phyloP scores from a whole-genome alignment of 108 stramenopile genomes.

The Tribonema minus region DNA sequence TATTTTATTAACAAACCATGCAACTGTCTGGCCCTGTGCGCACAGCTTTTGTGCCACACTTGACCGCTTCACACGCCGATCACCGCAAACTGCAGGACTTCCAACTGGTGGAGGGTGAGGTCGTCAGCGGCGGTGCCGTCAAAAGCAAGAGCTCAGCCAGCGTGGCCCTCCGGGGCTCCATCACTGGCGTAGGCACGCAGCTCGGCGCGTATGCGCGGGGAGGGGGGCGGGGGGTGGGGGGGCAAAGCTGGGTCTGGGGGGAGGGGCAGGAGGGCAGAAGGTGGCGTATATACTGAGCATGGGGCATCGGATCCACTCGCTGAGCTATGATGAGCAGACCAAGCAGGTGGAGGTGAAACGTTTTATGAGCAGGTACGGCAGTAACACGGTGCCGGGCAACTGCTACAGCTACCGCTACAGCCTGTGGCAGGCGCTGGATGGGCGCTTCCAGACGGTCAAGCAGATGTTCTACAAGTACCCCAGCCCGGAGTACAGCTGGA shows the following conservation, averaged over 20 bases:
- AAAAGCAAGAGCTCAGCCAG: too few species aligned
- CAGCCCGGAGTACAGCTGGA: constrained; percentile 47
- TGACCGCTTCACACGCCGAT: too few species aligned
- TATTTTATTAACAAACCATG: too few species aligned
- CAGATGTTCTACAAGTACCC: constrained; percentile 48
- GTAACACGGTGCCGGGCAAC: constrained; percentile 2
- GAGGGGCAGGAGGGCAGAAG: neutral
- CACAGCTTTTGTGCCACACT: too few species aligned
- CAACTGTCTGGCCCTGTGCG: too few species aligned
- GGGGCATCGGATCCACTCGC: constrained; percentile 75
- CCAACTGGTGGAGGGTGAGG: constrained; percentile 34
- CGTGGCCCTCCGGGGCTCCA: too few species aligned
- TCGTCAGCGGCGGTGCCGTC: too few species aligned
- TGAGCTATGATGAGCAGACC: constrained; percentile 66
- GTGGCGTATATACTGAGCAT: constrained; percentile 63
- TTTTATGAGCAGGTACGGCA: constrained; percentile 14
- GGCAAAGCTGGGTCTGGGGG: too few species aligned
- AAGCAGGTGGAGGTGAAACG: constrained; percentile 35
- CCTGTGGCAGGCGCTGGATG: constrained; percentile 15
- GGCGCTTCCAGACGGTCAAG: constrained; percentile 10
- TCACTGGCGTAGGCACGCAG: too few species aligned
- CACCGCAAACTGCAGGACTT: too few species aligned
- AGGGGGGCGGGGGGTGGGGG: too few species aligned
- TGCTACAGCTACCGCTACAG: constrained; percentile 15
- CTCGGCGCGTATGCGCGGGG: too few species aligned